These are phyloP conservation scores for Endoconidiophora laricicola DNA, from an alignment of 2,329 filamentous ascomycete species.

Conservation along the genomic window DNA sequence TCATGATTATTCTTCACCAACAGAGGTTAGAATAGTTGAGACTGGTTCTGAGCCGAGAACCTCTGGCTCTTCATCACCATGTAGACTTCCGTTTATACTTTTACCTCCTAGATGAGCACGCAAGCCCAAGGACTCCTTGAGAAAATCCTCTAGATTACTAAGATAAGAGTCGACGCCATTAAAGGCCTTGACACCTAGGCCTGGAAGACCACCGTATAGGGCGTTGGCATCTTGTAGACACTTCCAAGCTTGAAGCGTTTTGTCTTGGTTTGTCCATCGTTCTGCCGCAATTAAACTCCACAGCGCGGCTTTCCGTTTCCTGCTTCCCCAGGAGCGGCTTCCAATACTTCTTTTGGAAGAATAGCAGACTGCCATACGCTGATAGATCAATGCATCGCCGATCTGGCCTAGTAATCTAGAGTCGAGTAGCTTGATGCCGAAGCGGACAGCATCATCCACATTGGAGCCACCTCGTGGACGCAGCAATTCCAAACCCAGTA, in stretches of 20 bases:
- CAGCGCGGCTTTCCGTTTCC: slow-evolving; percentile 70
- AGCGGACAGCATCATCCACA: slow-evolving; percentile 73
- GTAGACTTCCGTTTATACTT: background rate
- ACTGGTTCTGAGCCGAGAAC: background rate
- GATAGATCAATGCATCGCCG: slow-evolving; percentile 68
- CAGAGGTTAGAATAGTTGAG: no score
- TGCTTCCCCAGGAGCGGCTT: slow-evolving; percentile 49
- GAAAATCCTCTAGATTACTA: slow-evolving; percentile 4
- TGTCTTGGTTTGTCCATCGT: slow-evolving; percentile 62
- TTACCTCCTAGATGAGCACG: background rate
- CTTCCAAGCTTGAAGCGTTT: slow-evolving; percentile 60
- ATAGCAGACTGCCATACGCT: slow-evolving; percentile 76
- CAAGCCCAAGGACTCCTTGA: slow-evolving; percentile 6
- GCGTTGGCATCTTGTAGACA: slow-evolving; percentile 41
- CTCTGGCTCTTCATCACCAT: slow-evolving; percentile 8
- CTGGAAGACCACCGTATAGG: slow-evolving; percentile 3
- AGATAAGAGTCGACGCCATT: background rate
- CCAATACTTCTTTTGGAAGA: slow-evolving; percentile 53
- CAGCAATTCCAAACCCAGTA: slow-evolving; percentile 65
- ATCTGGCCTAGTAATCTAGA: slow-evolving; percentile 56
- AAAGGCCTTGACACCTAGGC: slow-evolving; percentile 7
- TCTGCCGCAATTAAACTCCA: slow-evolving; percentile 78
- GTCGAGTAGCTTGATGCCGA: slow-evolving; percentile 68
- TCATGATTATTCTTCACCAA: no score
- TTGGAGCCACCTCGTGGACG: slow-evolving; percentile 63